phyloP scores from a whole-genome alignment of 139 green algal species.

The Ettlia oleoabundans region DNA sequence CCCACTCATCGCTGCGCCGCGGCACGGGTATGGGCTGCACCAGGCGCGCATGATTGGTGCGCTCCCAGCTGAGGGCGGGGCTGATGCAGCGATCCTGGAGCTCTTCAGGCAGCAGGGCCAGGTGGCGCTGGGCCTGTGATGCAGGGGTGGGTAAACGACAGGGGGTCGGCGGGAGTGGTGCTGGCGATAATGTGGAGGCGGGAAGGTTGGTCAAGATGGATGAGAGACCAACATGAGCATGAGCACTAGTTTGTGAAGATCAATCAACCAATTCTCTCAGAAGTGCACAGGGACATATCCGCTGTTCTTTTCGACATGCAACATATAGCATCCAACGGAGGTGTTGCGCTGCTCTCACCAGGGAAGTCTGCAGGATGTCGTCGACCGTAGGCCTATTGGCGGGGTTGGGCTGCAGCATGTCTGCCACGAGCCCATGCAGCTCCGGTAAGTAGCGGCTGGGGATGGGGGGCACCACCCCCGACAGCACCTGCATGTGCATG shows the following conservation, averaged over 20 bases:
- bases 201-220: too few relatives aligned
- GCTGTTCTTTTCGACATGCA: too few relatives aligned
- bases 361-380: not conserved
- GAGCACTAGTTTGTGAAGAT: too few relatives aligned
- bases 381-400: not conserved
- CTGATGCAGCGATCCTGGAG: conserved; percentile 1
- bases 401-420: conserved; percentile 9
- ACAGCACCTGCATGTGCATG: conserved; percentile 7
- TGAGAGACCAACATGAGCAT: too few relatives aligned
- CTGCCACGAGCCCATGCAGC: not conserved
- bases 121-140: conserved; percentile 18
- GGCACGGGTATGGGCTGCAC: not conserved
- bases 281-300: too few relatives aligned
- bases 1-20: not conserved
- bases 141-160: too few relatives aligned
- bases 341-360: too few relatives aligned
- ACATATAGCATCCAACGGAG: too few relatives aligned
- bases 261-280: too few relatives aligned
- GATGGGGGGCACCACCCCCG: conserved; percentile 1
- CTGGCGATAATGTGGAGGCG: too few relatives aligned
- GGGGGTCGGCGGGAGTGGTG: not conserved
- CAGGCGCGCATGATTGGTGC: not conserved
- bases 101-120: not conserved
- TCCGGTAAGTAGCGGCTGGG: not conserved
- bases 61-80: not conserved